Percentiles rank a stretch among this genome's conserved stretches.
These are phyloP conservation scores for Ceratocystis albifundus DNA, from an alignment of 2,329 filamentous ascomycete species.

Conservation along the genomic window DNA sequence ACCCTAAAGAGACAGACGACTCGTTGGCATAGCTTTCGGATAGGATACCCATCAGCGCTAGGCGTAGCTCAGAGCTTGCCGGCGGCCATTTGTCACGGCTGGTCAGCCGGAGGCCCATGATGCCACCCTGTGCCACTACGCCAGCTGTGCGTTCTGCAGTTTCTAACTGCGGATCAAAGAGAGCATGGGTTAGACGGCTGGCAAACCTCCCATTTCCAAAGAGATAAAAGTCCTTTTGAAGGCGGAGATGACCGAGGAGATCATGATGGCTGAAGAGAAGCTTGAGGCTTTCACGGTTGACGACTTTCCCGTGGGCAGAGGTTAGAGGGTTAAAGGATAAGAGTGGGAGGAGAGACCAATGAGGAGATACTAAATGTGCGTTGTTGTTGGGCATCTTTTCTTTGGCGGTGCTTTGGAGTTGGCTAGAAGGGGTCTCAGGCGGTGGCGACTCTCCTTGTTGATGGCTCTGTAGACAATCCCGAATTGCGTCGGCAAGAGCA, in stretches of 20 bases:
- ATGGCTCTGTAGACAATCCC: constrained; percentile 27
- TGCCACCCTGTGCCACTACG: constrained; percentile 53
- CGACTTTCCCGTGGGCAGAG: constrained; percentile 58
- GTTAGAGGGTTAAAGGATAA: constrained; percentile 68
- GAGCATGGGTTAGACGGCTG: constrained; percentile 63
- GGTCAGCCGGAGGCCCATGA: constrained; percentile 76
- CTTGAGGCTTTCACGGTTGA: constrained; percentile 63
- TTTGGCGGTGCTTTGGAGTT: constrained; percentile 22
- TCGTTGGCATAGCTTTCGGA: constrained; percentile 53
- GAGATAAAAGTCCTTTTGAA: constrained; percentile 73
- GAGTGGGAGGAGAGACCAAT: constrained; percentile 50
- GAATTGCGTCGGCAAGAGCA: constrained; percentile 25
- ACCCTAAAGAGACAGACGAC: constrained; percentile 22
- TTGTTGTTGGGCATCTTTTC: constrained; percentile 18
- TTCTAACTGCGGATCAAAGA: constrained; percentile 75
- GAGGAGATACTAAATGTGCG: constrained; percentile 34
- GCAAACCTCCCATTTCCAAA: constrained; percentile 77
- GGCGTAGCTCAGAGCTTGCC: constrained; percentile 79
- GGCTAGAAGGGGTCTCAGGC: not conserved
- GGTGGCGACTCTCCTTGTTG: not conserved
- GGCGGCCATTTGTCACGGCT: constrained; percentile 80
- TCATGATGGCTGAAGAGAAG: constrained; percentile 65
- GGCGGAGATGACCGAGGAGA: constrained; percentile 56
- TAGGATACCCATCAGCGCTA: constrained; percentile 77
- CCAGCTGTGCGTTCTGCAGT: constrained; percentile 57